Base-by-base conservation (phyloP, 2,329 filamentous ascomycete genomes). In the Magnaporthiopsis incrustans region DNA sequence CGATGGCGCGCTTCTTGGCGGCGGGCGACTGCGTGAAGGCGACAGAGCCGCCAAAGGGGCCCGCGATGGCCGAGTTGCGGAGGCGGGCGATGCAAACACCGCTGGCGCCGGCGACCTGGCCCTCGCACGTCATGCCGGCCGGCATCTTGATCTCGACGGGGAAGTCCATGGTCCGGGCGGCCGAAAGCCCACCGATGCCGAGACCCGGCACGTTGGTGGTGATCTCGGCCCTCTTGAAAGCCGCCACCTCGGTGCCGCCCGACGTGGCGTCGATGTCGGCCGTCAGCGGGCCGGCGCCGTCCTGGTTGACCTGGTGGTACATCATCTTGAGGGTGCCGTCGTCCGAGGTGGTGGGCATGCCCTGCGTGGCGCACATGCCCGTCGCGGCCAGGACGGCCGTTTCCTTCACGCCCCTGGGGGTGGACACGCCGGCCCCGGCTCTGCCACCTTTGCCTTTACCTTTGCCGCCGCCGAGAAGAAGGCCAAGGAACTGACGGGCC, bases 221-320 rank as follows among this genome's bases (percentile, higher is more conserved):
- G 66, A 89, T 82, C 63, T 81, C 70, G 22, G 86, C 86, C 4
- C 71, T 74, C 74, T 86, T 71, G 80, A 89, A 89, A 35, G 87
- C 87, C 57, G 74, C 70, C 30, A 81, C 72, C 69, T 88, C 83
- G 5, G 81, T 85, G 63, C 87, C 87, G 44, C 85, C 86, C 1
- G 85, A 89, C 32, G 85, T 87, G 57, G 78, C 75, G 70, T 90
- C 87, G 61, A 89, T 77, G 58, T 78, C 77, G 11, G 86, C 86
- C 35, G 77, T 81, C 60, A 89, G 76, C 1, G 86, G 86, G 2
- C 87, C 87, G 0, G 86, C 87, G 27, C 87, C 87, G 69, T 89
- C 87, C 74, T 89, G 86, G 81, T 89, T 89, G 77, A 89, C 84
- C 77, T 89, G 84, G 73, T 87, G 85, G 77, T 84, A 89, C 66